A percentile compares a stretch with the other conserved stretches of the same genome.
phyloP scores from a whole-genome alignment of 345 rosid species.

The Citrus trifoliata region DNA sequence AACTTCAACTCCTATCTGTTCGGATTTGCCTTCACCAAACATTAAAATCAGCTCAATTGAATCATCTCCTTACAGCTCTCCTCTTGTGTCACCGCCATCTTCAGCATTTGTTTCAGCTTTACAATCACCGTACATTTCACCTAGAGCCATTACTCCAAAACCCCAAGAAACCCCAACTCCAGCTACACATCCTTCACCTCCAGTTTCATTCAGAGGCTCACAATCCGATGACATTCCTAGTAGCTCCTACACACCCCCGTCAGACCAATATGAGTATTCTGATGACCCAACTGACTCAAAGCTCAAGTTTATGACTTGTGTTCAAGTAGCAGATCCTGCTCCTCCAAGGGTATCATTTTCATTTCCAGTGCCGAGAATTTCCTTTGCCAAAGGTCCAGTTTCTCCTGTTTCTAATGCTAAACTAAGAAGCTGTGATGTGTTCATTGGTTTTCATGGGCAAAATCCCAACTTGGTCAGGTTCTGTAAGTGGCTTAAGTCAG shows the following conservation, averaged over 20 bases:
- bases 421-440: slow-evolving; percentile 90
- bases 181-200: slow-evolving; percentile 32
- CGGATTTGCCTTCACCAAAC: slow-evolving; percentile 46
- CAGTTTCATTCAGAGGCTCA: slow-evolving; percentile 41
- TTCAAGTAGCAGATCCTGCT: slow-evolving; percentile 51
- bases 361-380: slow-evolving; percentile 83
- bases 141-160: slow-evolving; percentile 55
- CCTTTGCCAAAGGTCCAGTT: slow-evolving; percentile 65
- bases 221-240: slow-evolving; percentile 83
- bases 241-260: slow-evolving; percentile 87
- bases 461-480: slow-evolving; percentile 76
- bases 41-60: slow-evolving; percentile 32
- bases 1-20: slow-evolving; percentile 16
- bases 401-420: slow-evolving; percentile 73
- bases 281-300: slow-evolving; percentile 63
- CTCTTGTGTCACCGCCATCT: slow-evolving; percentile 84
- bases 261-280: slow-evolving; percentile 77
- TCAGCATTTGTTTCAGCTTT: slow-evolving; percentile 93
- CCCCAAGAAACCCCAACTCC: slow-evolving; percentile 25
- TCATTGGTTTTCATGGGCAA: slow-evolving; percentile 81
- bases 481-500: slow-evolving; percentile 93
- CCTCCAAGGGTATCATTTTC: slow-evolving; percentile 80
- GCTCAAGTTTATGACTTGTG: slow-evolving; percentile 56
- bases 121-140: slow-evolving; percentile 93
- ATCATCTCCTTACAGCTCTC: slow-evolving; percentile 67